These are phyloP conservation scores for Geotrichum histeridarum DNA, from an alignment of 1,139 yeast genomes.

Conservation along the genomic window DNA sequence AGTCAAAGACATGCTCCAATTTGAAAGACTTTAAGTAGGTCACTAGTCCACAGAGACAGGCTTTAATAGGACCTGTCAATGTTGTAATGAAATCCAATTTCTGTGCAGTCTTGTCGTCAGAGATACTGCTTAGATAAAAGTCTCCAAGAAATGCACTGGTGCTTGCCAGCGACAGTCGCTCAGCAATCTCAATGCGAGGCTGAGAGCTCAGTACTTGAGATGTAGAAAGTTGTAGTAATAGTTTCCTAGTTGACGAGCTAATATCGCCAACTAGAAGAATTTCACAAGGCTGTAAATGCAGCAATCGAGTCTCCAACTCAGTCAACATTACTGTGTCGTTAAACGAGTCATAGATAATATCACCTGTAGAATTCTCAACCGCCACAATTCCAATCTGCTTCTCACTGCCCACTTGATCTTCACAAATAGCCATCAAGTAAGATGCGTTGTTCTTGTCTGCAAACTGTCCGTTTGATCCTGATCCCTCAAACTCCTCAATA, in stretches of 20 bases:
- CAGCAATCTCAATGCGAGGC: constrained; percentile 18
- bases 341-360: constrained; percentile 65
- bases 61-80: constrained; percentile 33
- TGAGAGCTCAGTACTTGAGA: constrained; percentile 5
- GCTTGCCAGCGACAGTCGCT: constrained; percentile 1
- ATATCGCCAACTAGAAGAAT: constrained; percentile 46
- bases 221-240: constrained; percentile 24
- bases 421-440: constrained; percentile 1
- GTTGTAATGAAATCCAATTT: constrained; percentile 10
- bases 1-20: constrained; percentile 52
- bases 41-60: constrained; percentile 48
- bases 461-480: constrained; percentile 25
- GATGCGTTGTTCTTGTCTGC: constrained; percentile 22
- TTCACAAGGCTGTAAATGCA: constrained; percentile 74
- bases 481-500: constrained; percentile 47
- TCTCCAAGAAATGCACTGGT: constrained; percentile 19
- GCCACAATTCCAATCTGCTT: constrained; percentile 50
- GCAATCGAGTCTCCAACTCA: constrained; percentile 66
- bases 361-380: constrained; percentile 74
- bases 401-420: constrained; percentile 24
- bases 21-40: constrained; percentile 58
- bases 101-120: constrained; percentile 4
- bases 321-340: constrained; percentile 49
- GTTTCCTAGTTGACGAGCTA: constrained; percentile 36
- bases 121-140: constrained; percentile 19